Evolutionary conservation across 768 basidiomycete genomes (phyloP).

Genomic region (Suillus americanus): DNA sequence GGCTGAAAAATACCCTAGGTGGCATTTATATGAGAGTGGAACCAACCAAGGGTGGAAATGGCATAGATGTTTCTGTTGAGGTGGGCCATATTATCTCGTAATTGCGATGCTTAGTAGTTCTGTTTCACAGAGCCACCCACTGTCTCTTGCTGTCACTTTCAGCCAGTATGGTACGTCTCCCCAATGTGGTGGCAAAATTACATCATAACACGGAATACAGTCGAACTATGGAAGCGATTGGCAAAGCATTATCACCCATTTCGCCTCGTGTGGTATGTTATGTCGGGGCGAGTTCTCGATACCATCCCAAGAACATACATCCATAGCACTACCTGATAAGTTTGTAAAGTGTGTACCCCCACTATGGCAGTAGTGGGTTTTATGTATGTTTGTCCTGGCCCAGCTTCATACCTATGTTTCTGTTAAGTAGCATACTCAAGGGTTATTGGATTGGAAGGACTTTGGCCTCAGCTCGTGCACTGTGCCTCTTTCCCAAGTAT

Average conservation of each 20-base stretch:
- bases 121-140: slow-evolving; percentile 48
- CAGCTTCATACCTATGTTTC: too few species aligned
- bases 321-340: slow-evolving; percentile 9
- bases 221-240: slow-evolving; percentile 48
- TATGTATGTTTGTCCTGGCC: too few species aligned
- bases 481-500: too few species aligned
- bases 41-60: slow-evolving; percentile 24
- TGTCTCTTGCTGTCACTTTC: slow-evolving; percentile 52
- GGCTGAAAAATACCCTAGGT: slow-evolving; percentile 17
- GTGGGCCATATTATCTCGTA: background rate
- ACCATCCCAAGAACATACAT: slow-evolving; percentile 40
- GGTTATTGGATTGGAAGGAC: too few species aligned
- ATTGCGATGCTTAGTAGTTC: background rate
- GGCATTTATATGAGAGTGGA: slow-evolving; percentile 27
- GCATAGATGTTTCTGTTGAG: background rate
- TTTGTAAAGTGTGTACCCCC: background rate
- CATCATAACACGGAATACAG: slow-evolving; percentile 27
- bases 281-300: slow-evolving; percentile 48
- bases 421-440: too few species aligned
- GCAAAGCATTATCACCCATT: slow-evolving; percentile 59
- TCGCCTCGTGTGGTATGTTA: slow-evolving; percentile 47
- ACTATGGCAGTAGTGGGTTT: too few species aligned
- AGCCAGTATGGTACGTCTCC: slow-evolving; percentile 50
- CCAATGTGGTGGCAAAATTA: background rate
- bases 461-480: too few species aligned